Base-by-base conservation (phyloP, 345 rosid species). In the Firmiana major region DNA sequence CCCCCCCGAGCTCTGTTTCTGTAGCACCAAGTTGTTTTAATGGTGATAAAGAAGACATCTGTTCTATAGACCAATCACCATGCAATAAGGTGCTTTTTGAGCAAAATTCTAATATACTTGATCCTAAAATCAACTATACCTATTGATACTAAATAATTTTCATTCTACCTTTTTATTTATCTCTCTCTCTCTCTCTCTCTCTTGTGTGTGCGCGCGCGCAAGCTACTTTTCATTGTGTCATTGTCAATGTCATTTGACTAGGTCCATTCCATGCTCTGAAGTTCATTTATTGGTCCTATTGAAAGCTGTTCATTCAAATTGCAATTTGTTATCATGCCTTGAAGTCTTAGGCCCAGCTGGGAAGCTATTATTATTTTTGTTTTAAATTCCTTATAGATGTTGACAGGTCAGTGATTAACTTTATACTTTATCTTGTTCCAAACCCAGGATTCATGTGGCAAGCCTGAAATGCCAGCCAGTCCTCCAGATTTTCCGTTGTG, bases 81-180 rank as follows among this genome's bases (percentile, higher is more conserved):
- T 83, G 85, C 77, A 79, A 83, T 46, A 88, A 90, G 99, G 99
- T 96, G 51, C 63, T 90, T 79, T 80, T 51, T 76, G 70, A 53
- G 38, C 58, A 70, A 46, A 9, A 16, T 26, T 17, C 53, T 66
- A 42, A 38, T 24, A 58, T 42, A 0, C 42, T 55, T 58, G 51
- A 70, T 68, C 55, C 55, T 45, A n/a, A 28, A 51, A n/a, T 57
- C 15, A 63, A 45, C 49, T 9, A 48, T 53, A 42, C 11, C 21
- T 24, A 28, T 49, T 62, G 69, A 63, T 55, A 71, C 17, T 36
- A n/a, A 43, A 26, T 42, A 66, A 66, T 21, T 57, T 49, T 70
- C 54, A 15, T 31, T 46, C 49, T 70, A 10, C n/a, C 42, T 12
- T 45, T 69, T 22, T 13, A 24, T 46, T 49, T 49, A 7, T 21